phyloP scores from a whole-genome alignment of 768 basidiomycete species.

The Agrocybe chaxingu region DNA sequence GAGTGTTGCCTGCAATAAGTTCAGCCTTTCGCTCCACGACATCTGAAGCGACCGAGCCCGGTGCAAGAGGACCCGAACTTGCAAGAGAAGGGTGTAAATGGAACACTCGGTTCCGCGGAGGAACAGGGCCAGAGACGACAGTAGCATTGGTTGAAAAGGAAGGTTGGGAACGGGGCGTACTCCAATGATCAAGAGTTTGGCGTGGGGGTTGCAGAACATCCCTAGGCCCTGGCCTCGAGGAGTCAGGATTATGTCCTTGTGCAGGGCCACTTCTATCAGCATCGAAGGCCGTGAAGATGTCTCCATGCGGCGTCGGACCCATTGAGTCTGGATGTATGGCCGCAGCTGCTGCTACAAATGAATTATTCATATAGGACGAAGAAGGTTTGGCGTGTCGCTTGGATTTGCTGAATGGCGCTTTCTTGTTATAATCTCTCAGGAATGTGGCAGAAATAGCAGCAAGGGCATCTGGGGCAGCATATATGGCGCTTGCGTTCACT shows the following conservation, averaged over 20 bases:
- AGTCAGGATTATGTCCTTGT: background rate
- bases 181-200: slow-evolving; percentile 3
- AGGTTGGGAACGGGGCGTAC: background rate
- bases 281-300: background rate
- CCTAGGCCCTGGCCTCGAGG: slow-evolving; percentile 7
- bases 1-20: background rate
- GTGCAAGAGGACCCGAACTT: too few species aligned
- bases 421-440: slow-evolving; percentile 20
- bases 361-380: slow-evolving; percentile 2
- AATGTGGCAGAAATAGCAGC: slow-evolving; percentile 20
- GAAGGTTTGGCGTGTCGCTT: slow-evolving; percentile 7
- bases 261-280: background rate
- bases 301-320: background rate
- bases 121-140: background rate
- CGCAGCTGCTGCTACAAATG: slow-evolving; percentile 7
- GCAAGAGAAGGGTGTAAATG: too few species aligned
- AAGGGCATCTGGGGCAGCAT: slow-evolving; percentile 19
- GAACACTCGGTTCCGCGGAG: too few species aligned
- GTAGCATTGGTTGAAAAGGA: background rate
- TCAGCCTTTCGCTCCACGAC: too few species aligned
- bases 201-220: background rate
- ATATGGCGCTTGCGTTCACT: slow-evolving; percentile 11
- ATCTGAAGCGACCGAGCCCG: too few species aligned
- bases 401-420: slow-evolving; percentile 15
- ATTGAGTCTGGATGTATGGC: slow-evolving; percentile 2